Percentiles rank a stretch among this genome's conserved stretches.
These are phyloP conservation scores for Tricholoma furcatifolium DNA, from an alignment of 768 basidiomycete species.

Conservation along the genomic window DNA sequence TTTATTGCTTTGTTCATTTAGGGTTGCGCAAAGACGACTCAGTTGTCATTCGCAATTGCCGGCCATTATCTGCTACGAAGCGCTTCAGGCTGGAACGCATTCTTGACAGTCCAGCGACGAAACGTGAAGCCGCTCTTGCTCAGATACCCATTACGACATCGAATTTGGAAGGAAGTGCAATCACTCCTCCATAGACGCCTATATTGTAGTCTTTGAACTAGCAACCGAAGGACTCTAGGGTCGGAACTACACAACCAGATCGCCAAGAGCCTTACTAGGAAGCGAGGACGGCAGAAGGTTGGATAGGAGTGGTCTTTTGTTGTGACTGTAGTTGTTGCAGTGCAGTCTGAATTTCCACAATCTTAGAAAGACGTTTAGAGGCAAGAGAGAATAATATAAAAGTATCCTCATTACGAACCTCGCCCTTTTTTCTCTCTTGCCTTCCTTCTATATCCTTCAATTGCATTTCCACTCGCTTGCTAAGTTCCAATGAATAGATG, in stretches of 20 bases:
- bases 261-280: background rate
- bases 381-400: constrained; percentile 2
- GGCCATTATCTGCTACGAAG: constrained; percentile 76
- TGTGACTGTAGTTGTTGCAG: constrained; percentile 40
- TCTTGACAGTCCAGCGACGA: constrained; percentile 65
- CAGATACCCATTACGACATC: constrained; percentile 14
- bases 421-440: constrained; percentile 77
- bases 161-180: constrained; percentile 10
- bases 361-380: constrained; percentile 37
- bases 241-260: background rate
- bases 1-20: constrained; percentile 24
- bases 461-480: constrained; percentile 77
- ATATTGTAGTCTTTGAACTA: background rate
- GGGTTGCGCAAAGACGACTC: constrained; percentile 67
- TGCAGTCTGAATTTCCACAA: constrained; percentile 65
- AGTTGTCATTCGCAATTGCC: constrained; percentile 80
- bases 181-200: background rate
- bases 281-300: constrained; percentile 6
- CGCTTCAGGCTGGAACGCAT: constrained; percentile 70
- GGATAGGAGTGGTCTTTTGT: constrained; percentile 19
- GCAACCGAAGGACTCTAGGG: background rate
- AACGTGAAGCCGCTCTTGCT: constrained; percentile 44
- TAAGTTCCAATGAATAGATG: constrained; percentile 17
- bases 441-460: constrained; percentile 77
- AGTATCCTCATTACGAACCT: constrained; percentile 49